Percentiles rank a stretch among this genome's conserved stretches.
These are phyloP conservation scores for Tuctoria greenei DNA, from an alignment of 176 grass and related monocot species.

Conservation along the genomic window DNA sequence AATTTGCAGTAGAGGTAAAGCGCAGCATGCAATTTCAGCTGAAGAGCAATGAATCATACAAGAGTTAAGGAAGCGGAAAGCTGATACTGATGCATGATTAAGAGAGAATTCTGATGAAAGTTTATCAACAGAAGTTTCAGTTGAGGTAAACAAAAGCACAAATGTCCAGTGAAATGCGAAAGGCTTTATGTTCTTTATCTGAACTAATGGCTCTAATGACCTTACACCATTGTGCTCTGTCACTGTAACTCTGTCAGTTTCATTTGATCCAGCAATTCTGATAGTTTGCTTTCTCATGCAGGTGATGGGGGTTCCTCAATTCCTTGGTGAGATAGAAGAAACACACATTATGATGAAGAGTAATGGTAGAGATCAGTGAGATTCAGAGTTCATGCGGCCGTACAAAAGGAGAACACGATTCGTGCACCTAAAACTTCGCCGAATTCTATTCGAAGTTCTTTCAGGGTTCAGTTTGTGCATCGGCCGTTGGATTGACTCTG, in stretches of 20 bases:
- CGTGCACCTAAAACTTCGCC: no score
- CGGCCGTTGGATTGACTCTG: no score
- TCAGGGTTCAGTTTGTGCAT: no score
- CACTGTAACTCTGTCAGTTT: not conserved
- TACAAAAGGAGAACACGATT: no score
- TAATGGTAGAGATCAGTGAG: no score
- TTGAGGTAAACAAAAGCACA: not conserved
- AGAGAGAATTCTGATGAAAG: not conserved
- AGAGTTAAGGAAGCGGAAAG: not conserved
- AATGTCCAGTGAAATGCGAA: not conserved
- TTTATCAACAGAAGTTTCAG: not conserved
- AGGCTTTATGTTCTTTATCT: not conserved
- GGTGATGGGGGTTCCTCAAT: conserved; percentile 81
- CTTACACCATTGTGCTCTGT: not conserved
- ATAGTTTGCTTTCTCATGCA: conserved; percentile 18
- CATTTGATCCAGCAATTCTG: not conserved
- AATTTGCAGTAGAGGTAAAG: not conserved
- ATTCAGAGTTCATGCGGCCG: no score
- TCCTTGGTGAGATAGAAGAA: conserved; percentile 79
- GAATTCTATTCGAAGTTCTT: no score
- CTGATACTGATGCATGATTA: not conserved
- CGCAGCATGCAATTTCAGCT: not conserved
- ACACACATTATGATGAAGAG: conserved; percentile 29
- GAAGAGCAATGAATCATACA: not conserved
- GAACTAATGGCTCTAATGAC: not conserved